Base-by-base conservation (phyloP, 2,329 filamentous ascomycete species). In the Colletotrichum spaethianum region DNA sequence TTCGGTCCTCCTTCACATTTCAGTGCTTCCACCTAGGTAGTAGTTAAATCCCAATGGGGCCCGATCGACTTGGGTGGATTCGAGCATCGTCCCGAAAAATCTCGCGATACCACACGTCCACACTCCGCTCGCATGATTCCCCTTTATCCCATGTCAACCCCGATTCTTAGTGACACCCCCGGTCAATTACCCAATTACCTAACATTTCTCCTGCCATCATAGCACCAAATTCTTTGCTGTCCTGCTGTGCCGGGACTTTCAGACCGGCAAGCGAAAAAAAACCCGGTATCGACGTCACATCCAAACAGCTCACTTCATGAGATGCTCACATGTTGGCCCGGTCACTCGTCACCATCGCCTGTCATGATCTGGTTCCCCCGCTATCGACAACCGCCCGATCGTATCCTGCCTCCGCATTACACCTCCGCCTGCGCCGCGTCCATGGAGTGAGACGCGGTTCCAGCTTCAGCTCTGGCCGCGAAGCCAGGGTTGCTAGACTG, bases 271-370 rank as follows among this genome's bases (percentile, higher is more conserved):
- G 31, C 28, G 33, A 40, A 66, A 28, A 59, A 53, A 60, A 57
- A n/a, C n/a, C 53, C 48, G 52, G 50, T 20, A 60, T 55, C 61
- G 46, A 62, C 60, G 31, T 65, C 62, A 44, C 46, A n/a, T 31
- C 64, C 55, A 26, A 74, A 55, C 64, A 74, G 67, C 67, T 67
- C 67, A 72, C 61, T 66, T 66, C 63, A 72, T 61, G 72, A 73
- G 63, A 67, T 73, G 56, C 70, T 62, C 65, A 59, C 70, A 73
- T 72, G 72, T 74, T 74, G 63, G 53, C 63, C 57, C 72, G 72
- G 44, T 42, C 70, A 48, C 65, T 73, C 61, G 70, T 65, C 63
- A 66, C 70, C 50, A 31, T 70, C 65, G 65, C 65, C 70, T 55
- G 44, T 53, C 70, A 69, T 70, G 65, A 74, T 53, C 53, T 69